Evolutionary conservation across 495 filamentous ascomycete species (phyloP).

Genomic region (Penicillium simplicissimum): DNA sequence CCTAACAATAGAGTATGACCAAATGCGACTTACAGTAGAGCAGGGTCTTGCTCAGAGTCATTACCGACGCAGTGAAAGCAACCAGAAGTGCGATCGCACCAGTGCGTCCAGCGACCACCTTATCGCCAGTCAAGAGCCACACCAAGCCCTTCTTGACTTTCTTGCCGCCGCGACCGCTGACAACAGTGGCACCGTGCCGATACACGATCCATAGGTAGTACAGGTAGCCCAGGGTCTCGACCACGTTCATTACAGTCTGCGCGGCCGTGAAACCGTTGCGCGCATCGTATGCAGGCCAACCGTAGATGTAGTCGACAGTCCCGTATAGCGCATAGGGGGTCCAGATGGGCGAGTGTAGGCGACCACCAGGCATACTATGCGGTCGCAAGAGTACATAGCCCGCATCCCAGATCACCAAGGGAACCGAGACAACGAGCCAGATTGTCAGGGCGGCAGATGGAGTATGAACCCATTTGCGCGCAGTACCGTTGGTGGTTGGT

Average conservation of each 20-base stretch:
- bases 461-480: conserved; percentile 62
- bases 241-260: conserved; percentile 69
- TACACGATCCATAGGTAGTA: conserved; percentile 67
- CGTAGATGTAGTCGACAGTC: conserved; percentile 80
- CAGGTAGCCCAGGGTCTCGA: conserved; percentile 72
- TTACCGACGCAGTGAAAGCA: conserved; percentile 67
- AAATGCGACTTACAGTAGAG: conserved; percentile 72
- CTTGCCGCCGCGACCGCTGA: conserved; percentile 34
- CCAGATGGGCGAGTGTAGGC: conserved; percentile 73
- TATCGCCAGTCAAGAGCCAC: conserved; percentile 49
- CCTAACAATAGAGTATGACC: neutral
- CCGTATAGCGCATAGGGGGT: conserved; percentile 81
- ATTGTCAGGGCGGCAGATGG: conserved; percentile 63
- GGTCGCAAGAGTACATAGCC: conserved; percentile 81
- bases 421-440: conserved; percentile 79
- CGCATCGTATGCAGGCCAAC: conserved; percentile 71
- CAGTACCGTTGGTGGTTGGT: conserved; percentile 26
- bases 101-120: conserved; percentile 55
- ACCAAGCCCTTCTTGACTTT: conserved; percentile 36
- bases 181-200: conserved; percentile 40
- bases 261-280: conserved; percentile 78
- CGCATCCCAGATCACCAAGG: conserved; percentile 82
- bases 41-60: conserved; percentile 87
- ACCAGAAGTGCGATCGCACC: conserved; percentile 66
- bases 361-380: conserved; percentile 78